A percentile compares a stretch with the other conserved stretches of the same genome.
phyloP scores from a whole-genome alignment of 1,139 yeast genomes.

The Hyphopichia fennica region DNA sequence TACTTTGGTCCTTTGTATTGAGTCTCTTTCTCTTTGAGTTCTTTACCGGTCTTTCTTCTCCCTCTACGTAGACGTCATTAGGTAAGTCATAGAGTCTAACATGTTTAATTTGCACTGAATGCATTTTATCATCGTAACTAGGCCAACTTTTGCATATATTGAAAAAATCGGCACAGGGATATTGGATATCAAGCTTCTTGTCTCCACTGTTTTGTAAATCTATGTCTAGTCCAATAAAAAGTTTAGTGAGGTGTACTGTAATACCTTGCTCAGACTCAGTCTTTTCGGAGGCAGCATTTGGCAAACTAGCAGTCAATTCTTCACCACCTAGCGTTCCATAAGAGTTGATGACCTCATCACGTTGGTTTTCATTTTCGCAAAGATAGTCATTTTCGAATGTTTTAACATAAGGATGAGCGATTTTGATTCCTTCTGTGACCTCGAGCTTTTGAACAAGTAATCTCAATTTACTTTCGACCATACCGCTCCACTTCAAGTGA shows the following conservation, averaged over 20 bases:
- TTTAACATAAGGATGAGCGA: constrained; percentile 91
- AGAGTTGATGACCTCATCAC: constrained; percentile 52
- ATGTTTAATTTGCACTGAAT: constrained; percentile 67
- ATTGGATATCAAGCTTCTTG: constrained; percentile 79
- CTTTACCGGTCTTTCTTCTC: constrained; percentile 71
- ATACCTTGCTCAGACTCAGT: constrained; percentile 27
- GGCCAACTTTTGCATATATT: constrained; percentile 75
- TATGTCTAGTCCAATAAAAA: constrained; percentile 79
- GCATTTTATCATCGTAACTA: constrained; percentile 59
- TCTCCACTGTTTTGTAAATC: constrained; percentile 46
- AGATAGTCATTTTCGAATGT: constrained; percentile 61
- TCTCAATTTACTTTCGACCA: constrained; percentile 87
- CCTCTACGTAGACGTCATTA: constrained; percentile 77
- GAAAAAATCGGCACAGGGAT: constrained; percentile 89
- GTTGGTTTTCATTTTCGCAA: constrained; percentile 54
- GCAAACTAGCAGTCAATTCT: constrained; percentile 5
- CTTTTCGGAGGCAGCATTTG: constrained; percentile 7
- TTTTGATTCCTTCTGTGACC: constrained; percentile 63
- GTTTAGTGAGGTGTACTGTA: constrained; percentile 70
- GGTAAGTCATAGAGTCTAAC: constrained; percentile 83
- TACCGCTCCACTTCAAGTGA: constrained; percentile 86
- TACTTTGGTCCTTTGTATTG: constrained; percentile 14
- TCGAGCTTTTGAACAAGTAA: constrained; percentile 81
- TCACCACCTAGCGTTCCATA: constrained; percentile 54
- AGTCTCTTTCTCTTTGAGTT: constrained; percentile 36